Base-by-base conservation (phyloP, 345 rosid genomes). In the Brassica juncea region DNA sequence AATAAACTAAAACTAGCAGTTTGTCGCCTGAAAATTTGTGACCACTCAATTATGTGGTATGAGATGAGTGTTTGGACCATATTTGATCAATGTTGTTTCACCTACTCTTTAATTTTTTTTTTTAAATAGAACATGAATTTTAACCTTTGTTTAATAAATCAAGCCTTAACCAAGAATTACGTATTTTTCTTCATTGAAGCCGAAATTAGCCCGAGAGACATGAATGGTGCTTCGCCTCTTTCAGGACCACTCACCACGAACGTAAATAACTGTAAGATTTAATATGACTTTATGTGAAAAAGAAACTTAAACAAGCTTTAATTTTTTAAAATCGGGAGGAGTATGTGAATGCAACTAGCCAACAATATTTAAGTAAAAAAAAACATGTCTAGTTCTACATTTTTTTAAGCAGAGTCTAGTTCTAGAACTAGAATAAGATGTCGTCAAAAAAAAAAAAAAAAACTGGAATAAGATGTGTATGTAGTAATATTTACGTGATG, bases 201-300 rank as follows among this genome's bases (percentile, higher is more conserved):
- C 57, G 44, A 79, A 73, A 35, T 67, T 74, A 28, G 71, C 66
- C 79, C 75, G 66, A 37, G 67, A 69, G 75, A 63, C 79, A 80
- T 80, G 77, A 81, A 66, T 66, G 77, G 76, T 58, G 84, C 77
- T 81, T 71, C 39, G 83, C 76, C 84, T 71, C 70, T 76, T 59
- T 76, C 77, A 76, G 80, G 84, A 81, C 80, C 83, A 80, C 84
- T 65, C 47, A 49, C 49, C 23, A 63, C 54, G 82, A 60, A 73
- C 78, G 82, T 73, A 34, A 68, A 61, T 60, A 68, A 74, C 79
- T 71, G 75, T 80, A 80, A 80, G 75, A 80, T 80, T 74, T 55
- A 69, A 69, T 79, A 69, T 80, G 75, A 63, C 70, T 62, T 80
- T 63, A 80, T 79, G 75, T 74, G 39, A 70, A 27, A 11, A 0